These are phyloP conservation scores for Fraxinus floribunda DNA, from an alignment of 305 asterid species.

Conservation along the genomic window DNA sequence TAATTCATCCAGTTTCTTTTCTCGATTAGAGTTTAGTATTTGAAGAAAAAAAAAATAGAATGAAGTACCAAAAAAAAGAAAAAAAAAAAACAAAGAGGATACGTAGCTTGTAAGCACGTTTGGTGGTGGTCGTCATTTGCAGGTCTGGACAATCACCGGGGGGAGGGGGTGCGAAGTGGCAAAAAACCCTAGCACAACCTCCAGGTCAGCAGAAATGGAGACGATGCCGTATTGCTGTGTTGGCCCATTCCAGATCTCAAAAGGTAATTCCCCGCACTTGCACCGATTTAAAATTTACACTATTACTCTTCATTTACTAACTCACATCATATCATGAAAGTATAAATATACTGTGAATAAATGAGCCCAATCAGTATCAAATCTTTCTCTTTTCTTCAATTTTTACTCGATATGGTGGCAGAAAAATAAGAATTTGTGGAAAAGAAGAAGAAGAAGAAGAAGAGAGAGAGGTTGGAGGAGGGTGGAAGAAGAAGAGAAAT, in stretches of 20 bases:
- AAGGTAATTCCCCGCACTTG: conserved; percentile 27
- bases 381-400: background rate
- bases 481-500: conserved; percentile 33
- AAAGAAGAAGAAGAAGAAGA: background rate
- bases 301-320: conserved; percentile 11
- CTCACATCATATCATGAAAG: conserved; percentile 19
- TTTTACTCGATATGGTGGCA: conserved; percentile 1
- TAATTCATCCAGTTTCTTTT: conserved; percentile 17
- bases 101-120: conserved; percentile 99
- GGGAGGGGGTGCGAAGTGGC: conserved; percentile 18
- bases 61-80: background rate
- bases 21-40: conserved; percentile 19
- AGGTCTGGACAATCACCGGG: conserved; percentile 28
- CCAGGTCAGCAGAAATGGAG: conserved; percentile 25
- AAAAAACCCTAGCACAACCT: conserved; percentile 44
- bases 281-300: conserved; percentile 28
- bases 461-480: conserved; percentile 13
- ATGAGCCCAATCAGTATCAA: conserved; percentile 19
- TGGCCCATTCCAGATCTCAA: conserved; percentile 44
- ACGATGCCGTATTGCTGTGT: conserved; percentile 23
- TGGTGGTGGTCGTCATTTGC: conserved; percentile 68
- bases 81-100: conserved; percentile 52
- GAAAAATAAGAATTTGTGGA: background rate
- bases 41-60: background rate
- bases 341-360: conserved; percentile 18